Base-by-base conservation (phyloP, 73 alveolate species). In the Paramecium tetraurelia region DNA sequence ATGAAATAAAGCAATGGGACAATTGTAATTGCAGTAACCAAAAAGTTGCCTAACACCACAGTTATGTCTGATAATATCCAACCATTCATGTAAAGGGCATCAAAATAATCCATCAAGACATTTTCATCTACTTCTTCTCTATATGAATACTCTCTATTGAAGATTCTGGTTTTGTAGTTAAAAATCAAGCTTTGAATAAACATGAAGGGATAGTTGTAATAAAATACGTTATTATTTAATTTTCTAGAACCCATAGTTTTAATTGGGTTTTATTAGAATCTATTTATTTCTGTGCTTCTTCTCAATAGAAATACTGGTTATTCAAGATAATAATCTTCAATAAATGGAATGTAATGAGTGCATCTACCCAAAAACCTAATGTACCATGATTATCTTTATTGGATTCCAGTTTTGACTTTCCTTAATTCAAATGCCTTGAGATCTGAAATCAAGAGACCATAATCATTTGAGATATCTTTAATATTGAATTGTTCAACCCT, bases 11-110 rank as follows among this genome's bases (percentile, higher is more conserved):
- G 38, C 6, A 75, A 2, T 35, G 87, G 87, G 5, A 75, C 33
- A 2, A 75, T 41, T 21, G 87, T 41, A 2, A 75, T 75, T 5
- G 87, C 87, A 18, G 87, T 75, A 0, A 75, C 58, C 38, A 75
- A 18, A 41, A 75, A 41, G 68, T 75, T 75, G 6, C 87, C 87
- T 10, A 75, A 75, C 0, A 75, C 87, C 1, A 75, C 87, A 35
- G 5, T 12, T 38, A 75, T 3, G n/a, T 75, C 87, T 75, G 87
- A 29, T 38, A 33, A 1, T 36, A 75, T 41, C 87, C 87, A 75
- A 36, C 87, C 87, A 10, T 75, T 35, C 87, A 75, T 75, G 18
- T 75, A 75, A 14, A 75, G 58, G 6, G 87, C 87, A 36, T 75
- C 87, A 38, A 75, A 75, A 41, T 38, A 75, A 75, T 75, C 87